phyloP scores from a whole-genome alignment of 768 basidiomycete genomes.

The Hericium coralloides region DNA sequence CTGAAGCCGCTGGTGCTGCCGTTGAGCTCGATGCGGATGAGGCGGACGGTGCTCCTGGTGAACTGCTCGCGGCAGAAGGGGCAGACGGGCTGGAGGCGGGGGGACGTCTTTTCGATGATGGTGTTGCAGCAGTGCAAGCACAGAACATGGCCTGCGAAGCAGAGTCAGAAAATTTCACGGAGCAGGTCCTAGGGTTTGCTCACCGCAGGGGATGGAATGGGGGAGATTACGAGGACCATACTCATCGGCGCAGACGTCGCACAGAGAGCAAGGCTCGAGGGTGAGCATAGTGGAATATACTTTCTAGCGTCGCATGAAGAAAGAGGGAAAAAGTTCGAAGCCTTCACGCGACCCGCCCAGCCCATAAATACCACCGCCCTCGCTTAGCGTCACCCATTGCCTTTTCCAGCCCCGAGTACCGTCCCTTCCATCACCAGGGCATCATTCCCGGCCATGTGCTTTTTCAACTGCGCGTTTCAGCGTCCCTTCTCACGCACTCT shows the following conservation, averaged over 20 bases:
- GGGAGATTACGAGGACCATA: constrained; percentile 66
- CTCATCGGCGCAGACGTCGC: constrained; percentile 88
- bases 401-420: constrained; percentile 6
- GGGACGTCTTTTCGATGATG: constrained; percentile 73
- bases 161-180: constrained; percentile 17
- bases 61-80: constrained; percentile 81
- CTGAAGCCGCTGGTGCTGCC: constrained; percentile 45
- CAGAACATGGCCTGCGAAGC: constrained; percentile 61
- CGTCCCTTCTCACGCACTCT: too few relatives aligned
- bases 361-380: constrained; percentile 4
- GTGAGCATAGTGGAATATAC: constrained; percentile 52
- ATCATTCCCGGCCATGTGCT: background rate
- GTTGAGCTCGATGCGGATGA: constrained; percentile 76
- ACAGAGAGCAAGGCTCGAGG: constrained; percentile 72
- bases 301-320: constrained; percentile 1
- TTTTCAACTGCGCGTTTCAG: too few relatives aligned
- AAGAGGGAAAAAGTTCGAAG: constrained; percentile 8
- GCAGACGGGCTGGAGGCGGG: constrained; percentile 64
- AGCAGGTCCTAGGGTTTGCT: constrained; percentile 20
- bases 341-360: constrained; percentile 9
- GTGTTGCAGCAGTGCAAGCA: constrained; percentile 70
- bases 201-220: constrained; percentile 78
- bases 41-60: constrained; percentile 52
- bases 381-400: background rate
- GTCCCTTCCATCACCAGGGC: constrained; percentile 7